These are phyloP conservation scores for Brassica carinata DNA, from an alignment of 345 rosid genomes.

Conservation along the genomic window DNA sequence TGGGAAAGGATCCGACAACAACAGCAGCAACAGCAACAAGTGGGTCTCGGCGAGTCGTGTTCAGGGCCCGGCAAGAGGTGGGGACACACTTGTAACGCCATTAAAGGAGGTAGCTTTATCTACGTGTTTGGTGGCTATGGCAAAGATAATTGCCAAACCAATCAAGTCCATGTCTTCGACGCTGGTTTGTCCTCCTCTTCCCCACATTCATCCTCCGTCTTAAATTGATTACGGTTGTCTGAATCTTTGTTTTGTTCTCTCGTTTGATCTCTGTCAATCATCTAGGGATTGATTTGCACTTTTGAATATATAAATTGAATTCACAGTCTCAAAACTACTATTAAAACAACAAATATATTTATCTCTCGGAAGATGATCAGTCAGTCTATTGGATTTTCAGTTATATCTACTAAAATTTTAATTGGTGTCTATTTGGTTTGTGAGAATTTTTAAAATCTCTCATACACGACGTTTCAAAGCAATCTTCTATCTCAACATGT, in stretches of 20 bases:
- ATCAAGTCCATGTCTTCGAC: constrained; percentile 94
- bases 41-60: constrained; percentile 43
- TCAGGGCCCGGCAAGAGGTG: constrained; percentile 92
- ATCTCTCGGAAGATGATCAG: too few relatives aligned
- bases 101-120: constrained; percentile 83
- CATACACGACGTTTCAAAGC: too few relatives aligned
- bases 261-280: constrained; percentile 14
- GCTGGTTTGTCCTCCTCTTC: constrained; percentile 54
- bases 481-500: too few relatives aligned
- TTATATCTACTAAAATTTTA: too few relatives aligned
- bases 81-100: constrained; percentile 97
- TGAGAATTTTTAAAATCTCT: too few relatives aligned
- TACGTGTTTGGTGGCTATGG: constrained; percentile 95
- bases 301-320: too few relatives aligned
- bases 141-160: constrained; percentile 90
- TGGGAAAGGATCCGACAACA: constrained; percentile 72
- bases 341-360: too few relatives aligned
- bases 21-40: constrained; percentile 34
- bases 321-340: too few relatives aligned
- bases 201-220: not conserved
- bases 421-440: too few relatives aligned
- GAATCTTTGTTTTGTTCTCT: not conserved
- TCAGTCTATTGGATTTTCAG: too few relatives aligned
- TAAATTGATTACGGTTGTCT: not conserved
- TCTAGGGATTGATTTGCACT: too few relatives aligned